Percentiles rank a stretch among this genome's conserved stretches.
These are phyloP conservation scores for Phytophthora meadii DNA, from an alignment of 352 stramenopile species.

Conservation along the genomic window DNA sequence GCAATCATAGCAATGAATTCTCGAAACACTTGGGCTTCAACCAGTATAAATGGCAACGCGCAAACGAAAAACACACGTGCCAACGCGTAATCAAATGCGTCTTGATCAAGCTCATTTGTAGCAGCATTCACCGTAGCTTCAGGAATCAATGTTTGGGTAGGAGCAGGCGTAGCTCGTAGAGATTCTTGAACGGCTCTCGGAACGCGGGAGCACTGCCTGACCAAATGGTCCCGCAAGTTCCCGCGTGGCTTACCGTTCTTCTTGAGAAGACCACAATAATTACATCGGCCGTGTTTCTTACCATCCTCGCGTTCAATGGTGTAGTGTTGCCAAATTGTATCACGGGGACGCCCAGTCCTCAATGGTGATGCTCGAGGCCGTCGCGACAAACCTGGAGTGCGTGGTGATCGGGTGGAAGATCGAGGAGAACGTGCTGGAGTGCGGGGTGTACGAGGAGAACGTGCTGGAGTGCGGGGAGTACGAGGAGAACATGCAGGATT, in stretches of 20 bases:
- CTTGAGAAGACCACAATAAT: constrained; percentile 1
- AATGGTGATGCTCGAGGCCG: neutral
- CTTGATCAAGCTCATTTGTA: neutral
- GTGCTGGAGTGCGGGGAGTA: neutral
- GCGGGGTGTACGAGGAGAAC: too few relatives aligned
- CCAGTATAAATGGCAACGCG: constrained; percentile 6
- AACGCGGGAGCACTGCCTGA: constrained; percentile 4
- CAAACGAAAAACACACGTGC: constrained; percentile 10
- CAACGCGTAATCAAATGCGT: constrained; percentile 10
- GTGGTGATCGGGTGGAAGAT: neutral
- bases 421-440: too few relatives aligned
- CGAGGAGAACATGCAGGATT: neutral
- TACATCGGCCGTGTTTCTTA: constrained; percentile 16
- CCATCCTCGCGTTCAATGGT: constrained; percentile 12
- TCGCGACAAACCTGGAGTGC: neutral
- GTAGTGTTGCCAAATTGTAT: constrained; percentile 1
- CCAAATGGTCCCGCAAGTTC: constrained; percentile 10
- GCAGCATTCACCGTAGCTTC: neutral
- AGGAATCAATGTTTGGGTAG: neutral
- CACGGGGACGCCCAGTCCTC: neutral
- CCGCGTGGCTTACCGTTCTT: constrained; percentile 15
- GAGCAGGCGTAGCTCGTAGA: neutral
- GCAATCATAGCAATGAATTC: constrained; percentile 10
- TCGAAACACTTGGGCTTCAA: constrained; percentile 10
- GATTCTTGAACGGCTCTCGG: constrained; percentile 6